phyloP scores from a whole-genome alignment of 2,329 filamentous ascomycete species.

The Fusarium chaquense region DNA sequence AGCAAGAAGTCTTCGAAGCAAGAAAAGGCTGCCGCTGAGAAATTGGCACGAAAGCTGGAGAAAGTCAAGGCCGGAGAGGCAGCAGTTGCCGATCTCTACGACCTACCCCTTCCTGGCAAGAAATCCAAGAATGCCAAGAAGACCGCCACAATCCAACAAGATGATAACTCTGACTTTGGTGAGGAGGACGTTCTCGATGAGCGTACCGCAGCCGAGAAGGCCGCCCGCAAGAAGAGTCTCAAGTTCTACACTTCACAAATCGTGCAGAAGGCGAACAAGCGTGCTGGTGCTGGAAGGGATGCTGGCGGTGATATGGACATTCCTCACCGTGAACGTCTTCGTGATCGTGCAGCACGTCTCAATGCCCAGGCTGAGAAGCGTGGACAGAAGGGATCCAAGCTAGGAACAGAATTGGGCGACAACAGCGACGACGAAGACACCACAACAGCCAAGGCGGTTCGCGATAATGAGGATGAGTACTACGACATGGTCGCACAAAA shows the following conservation, averaged over 20 bases:
- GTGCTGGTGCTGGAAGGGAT: conserved; percentile 77
- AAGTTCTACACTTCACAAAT: conserved; percentile 99
- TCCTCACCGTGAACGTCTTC: conserved; percentile 88
- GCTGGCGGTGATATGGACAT: conserved; percentile 85
- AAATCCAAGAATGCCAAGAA: conserved; percentile 57
- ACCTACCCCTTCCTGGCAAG: conserved; percentile 66
- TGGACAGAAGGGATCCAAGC: conserved; percentile 73
- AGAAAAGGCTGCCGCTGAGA: conserved; percentile 52
- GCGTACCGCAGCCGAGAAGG: conserved; percentile 86
- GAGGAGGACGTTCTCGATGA: conserved; percentile 86
- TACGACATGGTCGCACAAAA: conserved; percentile 86
- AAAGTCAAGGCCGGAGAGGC: conserved; percentile 75
- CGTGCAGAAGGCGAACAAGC: conserved; percentile 91
- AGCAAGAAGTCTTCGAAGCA: conserved; percentile 51
- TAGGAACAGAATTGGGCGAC: conserved; percentile 75
- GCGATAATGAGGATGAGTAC: conserved; percentile 77
- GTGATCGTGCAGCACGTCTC: conserved; percentile 86
- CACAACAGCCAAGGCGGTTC: conserved; percentile 62
- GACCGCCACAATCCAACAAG: conserved; percentile 54
- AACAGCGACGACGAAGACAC: conserved; percentile 77
- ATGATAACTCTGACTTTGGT: conserved; percentile 88
- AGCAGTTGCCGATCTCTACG: conserved; percentile 75
- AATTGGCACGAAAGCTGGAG: conserved; percentile 58
- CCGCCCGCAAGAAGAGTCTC: conserved; percentile 87
- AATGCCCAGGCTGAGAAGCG: conserved; percentile 90